Base-by-base conservation (phyloP, 176 grass and related monocot genomes). In the sorghum (Sorghum bicolor) region DNA sequence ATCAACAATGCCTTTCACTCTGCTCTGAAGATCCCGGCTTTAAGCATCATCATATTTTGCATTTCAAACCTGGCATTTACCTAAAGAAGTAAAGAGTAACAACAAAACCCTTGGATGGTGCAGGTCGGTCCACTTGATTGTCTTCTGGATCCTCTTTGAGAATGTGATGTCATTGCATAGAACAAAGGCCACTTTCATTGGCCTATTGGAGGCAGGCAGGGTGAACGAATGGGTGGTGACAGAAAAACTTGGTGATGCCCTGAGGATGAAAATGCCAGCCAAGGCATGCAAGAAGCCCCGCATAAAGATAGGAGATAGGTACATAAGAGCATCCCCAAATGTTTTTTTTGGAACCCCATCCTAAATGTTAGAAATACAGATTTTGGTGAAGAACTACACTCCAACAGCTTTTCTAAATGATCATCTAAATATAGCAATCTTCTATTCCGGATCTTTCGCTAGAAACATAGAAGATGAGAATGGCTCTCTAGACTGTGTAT, bases 141-240 rank as follows among this genome's bases (percentile, higher is more conserved):
- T 95, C 25, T 92, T 95, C 47, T 95, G 93, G 93, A 81, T 91
- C 50, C 90, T 95, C 17, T 95, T 95, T 36, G 93, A 95, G 88
- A 95, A 95, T 85, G 93, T 92, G 25, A 95, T 95, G 93, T 95
- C 93, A n/a, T 50, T 95, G 52, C 93, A 95, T 82, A 92, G 93
- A 87, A 95, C 90, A 40, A 95, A 89, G 73, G 90, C 93, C 28
- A 95, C 93, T 65, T 84, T 95, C 26, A 95, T 88, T 2, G 90
- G 90, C 17, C 67, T 95, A 47, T 43, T 95, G 52, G 94, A 96
- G 89, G 74, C 86, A 67, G 91, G 91, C 60, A 86, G 90, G 70
- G 93, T 92, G 64, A 95, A 95, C 13, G 90, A 95, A 78, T 95
- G 93, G 90, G 90, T 95, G 75, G 94, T 96, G 76, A 96, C 94